Evolutionary conservation across 2,329 filamentous ascomycete species (phyloP).

Genomic region (Alternaria sp.): DNA sequence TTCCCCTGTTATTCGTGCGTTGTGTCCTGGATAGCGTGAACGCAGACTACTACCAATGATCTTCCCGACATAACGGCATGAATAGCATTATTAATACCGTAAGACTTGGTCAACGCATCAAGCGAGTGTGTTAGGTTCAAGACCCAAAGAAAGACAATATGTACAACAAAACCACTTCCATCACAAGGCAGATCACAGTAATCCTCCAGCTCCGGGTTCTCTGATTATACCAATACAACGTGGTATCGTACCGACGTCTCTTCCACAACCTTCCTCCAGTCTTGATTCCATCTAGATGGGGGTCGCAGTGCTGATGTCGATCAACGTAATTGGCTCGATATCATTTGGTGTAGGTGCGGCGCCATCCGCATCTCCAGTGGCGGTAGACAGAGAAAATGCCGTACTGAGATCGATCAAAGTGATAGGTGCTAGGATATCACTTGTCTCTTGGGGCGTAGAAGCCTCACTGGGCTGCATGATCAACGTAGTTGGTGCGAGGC

Average conservation of each 20-base stretch:
- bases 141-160: not conserved
- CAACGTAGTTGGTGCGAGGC: conserved; percentile 5
- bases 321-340: conserved; percentile 13
- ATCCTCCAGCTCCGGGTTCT: not conserved
- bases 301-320: conserved; percentile 1
- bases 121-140: not conserved
- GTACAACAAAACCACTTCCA: not conserved
- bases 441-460: not conserved
- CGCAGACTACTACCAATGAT: not conserved
- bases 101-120: not conserved
- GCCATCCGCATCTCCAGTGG: not conserved
- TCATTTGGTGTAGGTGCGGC: conserved; percentile 3
- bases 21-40: not conserved
- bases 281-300: not conserved
- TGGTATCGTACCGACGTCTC: too few relatives aligned
- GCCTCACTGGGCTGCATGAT: not conserved
- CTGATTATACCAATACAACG: not conserved
- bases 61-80: not conserved
- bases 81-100: not conserved
- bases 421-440: not conserved
- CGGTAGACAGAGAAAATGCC: not conserved
- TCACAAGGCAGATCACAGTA: not conserved
- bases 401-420: conserved; percentile 6
- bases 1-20: not conserved
- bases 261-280: not conserved